Percentiles rank a stretch among this genome's conserved stretches.
phyloP scores from a whole-genome alignment of 2,329 filamentous ascomycete genomes.

The Didymellaceae sp. region DNA sequence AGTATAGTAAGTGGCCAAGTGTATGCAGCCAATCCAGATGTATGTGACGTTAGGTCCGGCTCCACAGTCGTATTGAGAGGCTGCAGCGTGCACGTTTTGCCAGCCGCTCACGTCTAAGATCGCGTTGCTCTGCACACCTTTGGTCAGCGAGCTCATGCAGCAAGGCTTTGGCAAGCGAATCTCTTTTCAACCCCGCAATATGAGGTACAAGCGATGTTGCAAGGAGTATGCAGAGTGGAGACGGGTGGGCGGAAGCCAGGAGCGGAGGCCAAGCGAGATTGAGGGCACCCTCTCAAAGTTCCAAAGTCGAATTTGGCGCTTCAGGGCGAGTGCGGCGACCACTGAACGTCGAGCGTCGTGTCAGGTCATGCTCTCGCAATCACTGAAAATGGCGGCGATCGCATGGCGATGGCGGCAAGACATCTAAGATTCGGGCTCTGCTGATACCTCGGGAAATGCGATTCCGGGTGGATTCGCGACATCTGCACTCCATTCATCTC shows the following conservation, averaged over 20 bases:
- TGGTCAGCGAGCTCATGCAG: slow-evolving; percentile 8
- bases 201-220: slow-evolving; percentile 1
- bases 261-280: slow-evolving; percentile 18
- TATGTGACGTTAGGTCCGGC: slow-evolving; percentile 1
- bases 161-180: neutral
- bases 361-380: slow-evolving; percentile 6
- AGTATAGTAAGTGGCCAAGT: slow-evolving; percentile 17
- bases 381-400: neutral
- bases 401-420: slow-evolving; percentile 4
- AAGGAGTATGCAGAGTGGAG: slow-evolving; percentile 15
- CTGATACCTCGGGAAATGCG: slow-evolving; percentile 12
- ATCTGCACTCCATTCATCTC: slow-evolving; percentile 3
- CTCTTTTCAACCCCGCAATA: slow-evolving; percentile 15
- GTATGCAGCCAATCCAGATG: slow-evolving; percentile 7
- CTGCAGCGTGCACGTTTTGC: slow-evolving; percentile 4
- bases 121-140: slow-evolving; percentile 2
- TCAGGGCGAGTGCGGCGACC: slow-evolving; percentile 4
- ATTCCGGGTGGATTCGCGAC: slow-evolving; percentile 6
- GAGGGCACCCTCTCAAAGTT: slow-evolving; percentile 6
- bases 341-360: slow-evolving; percentile 5
- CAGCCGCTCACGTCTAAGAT: slow-evolving; percentile 1
- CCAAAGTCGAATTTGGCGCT: neutral
- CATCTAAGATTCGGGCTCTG: neutral
- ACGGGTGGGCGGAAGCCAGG: slow-evolving; percentile 14
- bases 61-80: slow-evolving; percentile 4